phyloP scores from a whole-genome alignment of 345 rosid genomes.

The Lumnitzera littorea region DNA sequence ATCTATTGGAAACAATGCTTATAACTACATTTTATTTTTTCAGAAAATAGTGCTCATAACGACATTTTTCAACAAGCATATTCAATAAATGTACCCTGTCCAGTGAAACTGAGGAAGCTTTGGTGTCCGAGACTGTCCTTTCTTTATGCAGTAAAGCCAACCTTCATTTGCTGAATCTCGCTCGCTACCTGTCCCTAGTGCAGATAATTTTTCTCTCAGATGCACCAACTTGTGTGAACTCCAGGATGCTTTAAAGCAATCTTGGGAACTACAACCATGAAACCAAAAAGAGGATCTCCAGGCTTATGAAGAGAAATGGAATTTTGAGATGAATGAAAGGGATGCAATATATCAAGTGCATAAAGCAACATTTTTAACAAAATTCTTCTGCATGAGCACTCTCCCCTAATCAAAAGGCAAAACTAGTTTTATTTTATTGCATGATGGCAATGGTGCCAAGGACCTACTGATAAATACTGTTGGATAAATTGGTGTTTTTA shows the following conservation, averaged over 20 bases:
- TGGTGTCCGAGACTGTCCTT: constrained; percentile 56
- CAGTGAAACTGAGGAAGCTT: constrained; percentile 81
- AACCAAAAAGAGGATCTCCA: too few relatives aligned
- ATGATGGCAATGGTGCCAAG: too few relatives aligned
- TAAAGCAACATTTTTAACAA: not conserved
- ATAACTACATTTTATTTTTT: too few relatives aligned
- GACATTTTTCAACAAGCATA: not conserved
- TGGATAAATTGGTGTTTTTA: too few relatives aligned
- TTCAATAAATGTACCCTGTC: constrained; percentile 64
- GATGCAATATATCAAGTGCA: too few relatives aligned
- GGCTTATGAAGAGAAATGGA: too few relatives aligned
- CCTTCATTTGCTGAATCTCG: constrained; percentile 38
- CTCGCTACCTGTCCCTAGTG: constrained; percentile 34
- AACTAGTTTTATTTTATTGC: too few relatives aligned
- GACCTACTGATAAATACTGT: too few relatives aligned
- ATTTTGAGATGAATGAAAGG: too few relatives aligned
- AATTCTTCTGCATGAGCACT: not conserved
- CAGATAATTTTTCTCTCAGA: constrained; percentile 55
- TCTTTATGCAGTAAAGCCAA: constrained; percentile 74
- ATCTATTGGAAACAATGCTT: too few relatives aligned
- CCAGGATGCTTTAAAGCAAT: constrained; percentile 94
- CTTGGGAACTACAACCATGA: constrained; percentile 57
- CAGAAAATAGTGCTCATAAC: too few relatives aligned
- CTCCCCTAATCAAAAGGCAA: too few relatives aligned
- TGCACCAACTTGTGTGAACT: constrained; percentile 85